A percentile compares a stretch with the other conserved stretches of the same genome.
Conservation (phyloP, 2,329 filamentous ascomycete species). For the Dichotomopilus funicola region DNA sequence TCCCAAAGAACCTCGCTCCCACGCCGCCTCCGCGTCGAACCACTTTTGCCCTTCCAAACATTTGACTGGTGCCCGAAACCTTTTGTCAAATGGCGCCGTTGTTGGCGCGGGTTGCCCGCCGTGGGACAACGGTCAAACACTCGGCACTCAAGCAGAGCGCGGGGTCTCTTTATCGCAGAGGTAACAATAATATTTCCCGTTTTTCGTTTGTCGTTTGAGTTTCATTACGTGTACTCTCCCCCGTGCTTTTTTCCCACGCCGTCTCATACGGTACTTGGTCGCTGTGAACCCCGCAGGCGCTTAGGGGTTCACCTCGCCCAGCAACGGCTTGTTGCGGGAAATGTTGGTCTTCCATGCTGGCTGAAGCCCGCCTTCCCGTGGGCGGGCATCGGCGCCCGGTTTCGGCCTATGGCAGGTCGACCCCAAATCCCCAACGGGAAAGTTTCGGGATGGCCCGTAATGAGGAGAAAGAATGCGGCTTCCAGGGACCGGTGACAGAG, state of each 20-base stretch:
- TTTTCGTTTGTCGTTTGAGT: no score
- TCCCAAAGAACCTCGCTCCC: neutral
- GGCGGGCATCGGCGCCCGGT: constrained; percentile 9
- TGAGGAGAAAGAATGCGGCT: neutral
- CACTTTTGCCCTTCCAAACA: neutral
- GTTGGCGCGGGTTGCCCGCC: constrained; percentile 15
- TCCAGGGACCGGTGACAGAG: neutral
- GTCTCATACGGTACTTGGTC: no score
- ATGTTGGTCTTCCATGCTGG: neutral
- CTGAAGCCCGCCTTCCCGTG: neutral
- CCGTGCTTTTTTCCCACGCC: neutral
- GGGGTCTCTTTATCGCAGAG: constrained; percentile 9
- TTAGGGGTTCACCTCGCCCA: no score
- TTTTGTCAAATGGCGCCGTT: constrained; percentile 15
- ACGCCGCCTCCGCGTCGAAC: constrained; percentile 3
- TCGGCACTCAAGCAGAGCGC: constrained; percentile 11
- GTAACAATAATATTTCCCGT: constrained; percentile 1
- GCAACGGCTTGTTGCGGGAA: neutral
- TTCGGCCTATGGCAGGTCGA: constrained; percentile 10
- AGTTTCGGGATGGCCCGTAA: constrained; percentile 12
- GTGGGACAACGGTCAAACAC: constrained; percentile 13
- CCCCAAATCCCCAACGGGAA: neutral
- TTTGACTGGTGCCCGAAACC: neutral
- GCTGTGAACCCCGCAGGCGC: no score
- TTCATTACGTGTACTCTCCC: neutral